Conservation (phyloP, 441 rosid species). For the Macaranga tanarius region DNA sequence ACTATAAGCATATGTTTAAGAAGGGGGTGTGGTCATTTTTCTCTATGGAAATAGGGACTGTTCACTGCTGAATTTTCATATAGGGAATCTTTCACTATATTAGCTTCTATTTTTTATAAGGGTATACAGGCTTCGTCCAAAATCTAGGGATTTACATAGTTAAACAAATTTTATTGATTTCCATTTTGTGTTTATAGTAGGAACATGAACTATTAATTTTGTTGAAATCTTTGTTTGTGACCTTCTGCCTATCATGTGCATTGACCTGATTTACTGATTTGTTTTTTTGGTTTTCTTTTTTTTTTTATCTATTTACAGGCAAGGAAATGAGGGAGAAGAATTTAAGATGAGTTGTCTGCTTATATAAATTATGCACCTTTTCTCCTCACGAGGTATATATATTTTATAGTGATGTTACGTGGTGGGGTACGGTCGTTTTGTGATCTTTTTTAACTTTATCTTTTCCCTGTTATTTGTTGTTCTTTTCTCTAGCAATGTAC, state of each 20-base stretch:
- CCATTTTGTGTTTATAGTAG: constrained; percentile 6
- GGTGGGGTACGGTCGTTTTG: constrained; percentile 25
- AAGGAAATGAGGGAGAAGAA: constrained; percentile 28
- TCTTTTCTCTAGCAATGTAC: background rate
- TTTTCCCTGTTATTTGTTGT: background rate
- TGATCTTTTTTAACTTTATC: background rate
- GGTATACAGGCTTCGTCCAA: constrained; percentile 24
- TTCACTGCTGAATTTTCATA: constrained; percentile 28
- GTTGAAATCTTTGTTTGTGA: constrained; percentile 11
- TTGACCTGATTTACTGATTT: constrained; percentile 38
- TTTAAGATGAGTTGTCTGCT: constrained; percentile 31
- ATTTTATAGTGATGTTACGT: constrained; percentile 15
- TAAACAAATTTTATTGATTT: constrained; percentile 17
- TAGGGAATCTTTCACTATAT: constrained; percentile 30
- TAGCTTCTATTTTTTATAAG: constrained; percentile 12
- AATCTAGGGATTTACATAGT: constrained; percentile 32
- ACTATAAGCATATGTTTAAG: background rate
- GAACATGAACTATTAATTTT: constrained; percentile 29
- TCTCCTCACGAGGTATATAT: constrained; percentile 22
- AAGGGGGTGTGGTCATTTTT: constrained; percentile 42
- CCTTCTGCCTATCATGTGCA: constrained; percentile 21
- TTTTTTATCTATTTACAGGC: constrained; percentile 27
- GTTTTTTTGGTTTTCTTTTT: background rate
- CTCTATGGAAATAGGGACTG: constrained; percentile 16
- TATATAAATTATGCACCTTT: constrained; percentile 21